Base-by-base conservation (phyloP, 2,329 filamentous ascomycete genomes). In the Trichoderma gracile region DNA sequence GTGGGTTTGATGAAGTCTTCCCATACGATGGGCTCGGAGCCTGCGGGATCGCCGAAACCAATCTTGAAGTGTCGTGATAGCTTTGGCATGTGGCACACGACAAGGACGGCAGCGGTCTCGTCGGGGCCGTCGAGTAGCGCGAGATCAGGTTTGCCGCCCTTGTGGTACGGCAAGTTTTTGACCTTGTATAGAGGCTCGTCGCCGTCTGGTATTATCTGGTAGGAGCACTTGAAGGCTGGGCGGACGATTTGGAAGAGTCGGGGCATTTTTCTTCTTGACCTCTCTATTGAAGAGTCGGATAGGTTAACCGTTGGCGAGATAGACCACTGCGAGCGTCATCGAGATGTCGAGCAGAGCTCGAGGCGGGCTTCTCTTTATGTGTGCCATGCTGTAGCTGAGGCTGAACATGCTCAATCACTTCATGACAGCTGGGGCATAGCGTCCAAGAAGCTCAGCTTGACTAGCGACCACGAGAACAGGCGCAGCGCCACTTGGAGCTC, bases 1-100 rank as follows among this genome's bases (percentile, higher is more conserved):
- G 57, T 63, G 27, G 65, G 58, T 43, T 54, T 57, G n/a, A 64
- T 61, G 52, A 69, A 65, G 54, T 70, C 68, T 60, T 70, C 68
- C 68, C 68, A 70, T 15, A 53, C 12, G n/a, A 67, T 47, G 5
- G 61, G 6, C 10, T 62, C 60, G 2, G 50, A 52, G 9, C 52
- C 40, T 5, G 55, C 19, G 15, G 68, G 68, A 54, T 65, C 65
- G 46, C 68, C 68, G 40, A 69, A 61, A n/a, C 67, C 68, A 38
- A 70, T 54, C 57, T 69, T 69, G 52, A 65, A 66, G 52, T 67
- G 52, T 7, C 63, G 63, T 5, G 61, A 62, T 43, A 68, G 53
- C 10, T 65, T 54, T 23, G 66, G 64, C 60, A 70, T 66, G 49
- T 70, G 65, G 56, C 59, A 68, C 30, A 67, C 59, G 30, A 65